Evolutionary conservation across 2,329 filamentous ascomycete genomes (phyloP), one percentile per base, ranked within the genome.

Genomic region (Achaetomium macrosporum): DNA sequence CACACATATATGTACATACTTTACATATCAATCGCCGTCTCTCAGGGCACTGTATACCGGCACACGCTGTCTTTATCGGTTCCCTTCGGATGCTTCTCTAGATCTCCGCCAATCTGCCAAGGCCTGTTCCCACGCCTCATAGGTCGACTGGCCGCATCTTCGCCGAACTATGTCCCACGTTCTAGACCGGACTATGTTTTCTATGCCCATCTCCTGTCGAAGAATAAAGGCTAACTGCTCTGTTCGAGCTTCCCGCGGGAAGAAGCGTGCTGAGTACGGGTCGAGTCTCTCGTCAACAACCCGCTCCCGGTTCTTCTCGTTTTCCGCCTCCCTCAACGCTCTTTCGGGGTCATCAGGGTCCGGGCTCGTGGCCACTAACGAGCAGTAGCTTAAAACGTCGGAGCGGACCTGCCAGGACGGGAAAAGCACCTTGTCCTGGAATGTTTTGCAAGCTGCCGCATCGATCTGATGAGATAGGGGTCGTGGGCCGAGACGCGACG

Each of bases 281-380:
- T 99, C 93, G 54, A 96, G 68, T 51, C 93, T 76, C 71, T 97
- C 93, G 67, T 97, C 82, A 5, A 97, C 84, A 0, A 92, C 76
- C 48, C 83, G 76, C 64, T 92, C 85, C 44, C 84, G 77, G 57
- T 87, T 83, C 61, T 76, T 82, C 53, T 83, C 79, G 49, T 82
- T 82, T 69, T 95, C 87, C 0, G 83, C 76, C 63, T 90, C 79
- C 50, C 88, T 76, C 16, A 87, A 63, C 0, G 87, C 73, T 25
- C 83, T 76, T 52, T 92, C 88, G 1, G 91, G 91, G 62, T 96
- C 91, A 55, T 92, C 81, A 0, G 90, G 90, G 63, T 97, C 90
- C 0, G 90, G 87, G 55, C 84, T 88, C 11, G 89, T 90, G 3
- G 92, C 92, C 0, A 99, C 90, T 35, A 85, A 79, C 2, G 88